phyloP scores from a whole-genome alignment of 2,329 filamentous ascomycete species.

The Fusarium foetens region DNA sequence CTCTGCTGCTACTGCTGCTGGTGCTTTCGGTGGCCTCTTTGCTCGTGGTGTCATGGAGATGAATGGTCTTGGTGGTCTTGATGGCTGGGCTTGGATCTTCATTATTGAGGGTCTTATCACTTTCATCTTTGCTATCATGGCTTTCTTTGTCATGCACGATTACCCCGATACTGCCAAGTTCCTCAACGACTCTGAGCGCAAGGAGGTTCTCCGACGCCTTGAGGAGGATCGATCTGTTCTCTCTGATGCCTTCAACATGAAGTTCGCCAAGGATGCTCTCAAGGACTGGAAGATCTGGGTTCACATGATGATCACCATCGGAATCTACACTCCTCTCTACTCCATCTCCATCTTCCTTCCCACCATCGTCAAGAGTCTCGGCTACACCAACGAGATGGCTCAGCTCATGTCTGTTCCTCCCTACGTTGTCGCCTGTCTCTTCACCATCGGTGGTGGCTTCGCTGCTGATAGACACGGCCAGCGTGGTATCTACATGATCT shows the following conservation, averaged over 20 bases:
- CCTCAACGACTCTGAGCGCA: conserved; percentile 56
- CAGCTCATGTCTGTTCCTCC: conserved; percentile 54
- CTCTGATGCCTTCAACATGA: conserved; percentile 67
- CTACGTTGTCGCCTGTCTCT: conserved; percentile 51
- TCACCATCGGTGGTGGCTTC: conserved; percentile 54
- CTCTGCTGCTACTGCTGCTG: conserved; percentile 66
- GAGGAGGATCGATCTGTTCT: conserved; percentile 56
- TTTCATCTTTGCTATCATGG: conserved; percentile 55
- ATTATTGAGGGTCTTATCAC: conserved; percentile 71
- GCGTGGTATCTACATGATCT: conserved; percentile 53
- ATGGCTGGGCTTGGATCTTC: conserved; percentile 84
- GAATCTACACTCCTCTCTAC: conserved; percentile 57
- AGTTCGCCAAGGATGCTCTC: conserved; percentile 65
- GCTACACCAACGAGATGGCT: conserved; percentile 51
- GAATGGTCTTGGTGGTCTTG: conserved; percentile 59
- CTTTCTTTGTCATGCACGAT: conserved; percentile 66
- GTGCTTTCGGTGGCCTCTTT: conserved; percentile 70
- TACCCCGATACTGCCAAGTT: conserved; percentile 65
- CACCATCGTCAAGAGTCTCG: conserved; percentile 50
- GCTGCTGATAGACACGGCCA: conserved; percentile 53
- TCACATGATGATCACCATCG: conserved; percentile 71
- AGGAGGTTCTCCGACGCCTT: conserved; percentile 56
- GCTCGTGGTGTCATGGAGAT: conserved; percentile 70
- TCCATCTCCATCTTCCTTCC: conserved; percentile 53
- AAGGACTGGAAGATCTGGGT: conserved; percentile 66